Percentiles rank a stretch among this genome's conserved stretches.
Conservation (phyloP, 2,329 filamentous ascomycete genomes). For the Fusarium sp. region DNA sequence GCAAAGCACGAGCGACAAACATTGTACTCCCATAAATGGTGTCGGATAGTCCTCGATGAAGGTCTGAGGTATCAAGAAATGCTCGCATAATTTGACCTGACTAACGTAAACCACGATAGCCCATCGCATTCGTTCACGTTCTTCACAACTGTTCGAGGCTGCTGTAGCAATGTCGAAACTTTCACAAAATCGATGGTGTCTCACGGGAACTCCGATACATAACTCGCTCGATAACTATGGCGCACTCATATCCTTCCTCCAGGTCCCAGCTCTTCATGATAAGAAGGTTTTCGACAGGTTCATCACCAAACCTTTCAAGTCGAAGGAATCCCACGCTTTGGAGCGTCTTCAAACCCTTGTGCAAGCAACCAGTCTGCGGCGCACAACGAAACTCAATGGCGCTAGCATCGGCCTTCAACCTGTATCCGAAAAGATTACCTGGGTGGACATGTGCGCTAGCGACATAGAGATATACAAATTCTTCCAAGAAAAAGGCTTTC, state of each 20-base stretch:
- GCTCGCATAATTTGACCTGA: accelerated
- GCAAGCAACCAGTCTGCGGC: neutral
- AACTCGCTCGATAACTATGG: slow-evolving; percentile 17
- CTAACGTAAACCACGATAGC: neutral
- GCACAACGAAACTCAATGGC: neutral
- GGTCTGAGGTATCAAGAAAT: neutral
- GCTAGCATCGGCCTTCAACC: neutral
- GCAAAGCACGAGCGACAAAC: neutral
- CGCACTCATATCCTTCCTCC: neutral
- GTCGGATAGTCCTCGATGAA: slow-evolving; percentile 9
- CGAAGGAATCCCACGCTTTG: neutral
- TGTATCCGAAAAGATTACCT: neutral
- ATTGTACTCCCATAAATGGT: neutral
- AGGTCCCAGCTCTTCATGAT: neutral
- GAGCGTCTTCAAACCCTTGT: neutral
- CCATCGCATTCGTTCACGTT: neutral
- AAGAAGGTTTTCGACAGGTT: neutral
- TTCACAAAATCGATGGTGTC: neutral
- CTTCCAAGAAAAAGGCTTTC: slow-evolving; percentile 1
- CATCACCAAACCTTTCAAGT: neutral
- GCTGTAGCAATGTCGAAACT: neutral
- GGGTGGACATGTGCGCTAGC: neutral
- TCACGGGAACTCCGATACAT: slow-evolving; percentile 19
- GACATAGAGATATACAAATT: slow-evolving; percentile 14
- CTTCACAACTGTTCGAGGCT: neutral